These are phyloP conservation scores for Pogostemon cablin DNA, from an alignment of 257 asterid species.

Conservation along the genomic window DNA sequence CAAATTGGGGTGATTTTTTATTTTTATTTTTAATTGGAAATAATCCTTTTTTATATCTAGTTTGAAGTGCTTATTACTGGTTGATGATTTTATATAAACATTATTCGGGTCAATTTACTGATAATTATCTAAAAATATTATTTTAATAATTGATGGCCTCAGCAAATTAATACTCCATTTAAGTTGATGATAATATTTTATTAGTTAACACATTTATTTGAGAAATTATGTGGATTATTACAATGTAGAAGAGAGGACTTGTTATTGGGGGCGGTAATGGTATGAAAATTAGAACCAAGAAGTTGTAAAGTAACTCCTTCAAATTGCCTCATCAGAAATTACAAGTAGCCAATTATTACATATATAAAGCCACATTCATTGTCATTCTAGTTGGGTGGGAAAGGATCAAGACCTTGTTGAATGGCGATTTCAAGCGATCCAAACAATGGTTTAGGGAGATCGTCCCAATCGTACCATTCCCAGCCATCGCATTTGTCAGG, in stretches of 20 bases:
- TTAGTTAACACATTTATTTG: not conserved
- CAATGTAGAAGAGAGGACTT: not conserved
- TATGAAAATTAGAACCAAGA: no score
- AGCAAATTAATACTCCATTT: not conserved
- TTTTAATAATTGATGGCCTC: not conserved
- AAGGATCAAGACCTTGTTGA: conserved; percentile 52
- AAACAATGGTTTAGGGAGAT: conserved; percentile 71
- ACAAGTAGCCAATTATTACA: not conserved
- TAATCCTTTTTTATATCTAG: not conserved
- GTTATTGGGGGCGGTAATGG: no score
- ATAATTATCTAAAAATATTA: not conserved
- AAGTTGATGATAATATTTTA: not conserved
- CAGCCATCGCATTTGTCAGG: conserved; percentile 82
- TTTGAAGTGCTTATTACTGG: not conserved
- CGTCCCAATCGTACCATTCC: conserved; percentile 75
- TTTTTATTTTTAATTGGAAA: no score
- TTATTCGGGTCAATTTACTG: not conserved
- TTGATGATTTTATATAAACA: not conserved
- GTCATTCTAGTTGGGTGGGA: conserved; percentile 21
- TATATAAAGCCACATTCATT: not conserved
- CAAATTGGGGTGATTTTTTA: no score
- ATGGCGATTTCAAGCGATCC: conserved; percentile 50
- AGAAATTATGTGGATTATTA: not conserved
- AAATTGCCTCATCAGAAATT: no score
- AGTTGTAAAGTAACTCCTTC: no score